Conservation (phyloP, 441 rosid species). For the Breynia disticha region DNA sequence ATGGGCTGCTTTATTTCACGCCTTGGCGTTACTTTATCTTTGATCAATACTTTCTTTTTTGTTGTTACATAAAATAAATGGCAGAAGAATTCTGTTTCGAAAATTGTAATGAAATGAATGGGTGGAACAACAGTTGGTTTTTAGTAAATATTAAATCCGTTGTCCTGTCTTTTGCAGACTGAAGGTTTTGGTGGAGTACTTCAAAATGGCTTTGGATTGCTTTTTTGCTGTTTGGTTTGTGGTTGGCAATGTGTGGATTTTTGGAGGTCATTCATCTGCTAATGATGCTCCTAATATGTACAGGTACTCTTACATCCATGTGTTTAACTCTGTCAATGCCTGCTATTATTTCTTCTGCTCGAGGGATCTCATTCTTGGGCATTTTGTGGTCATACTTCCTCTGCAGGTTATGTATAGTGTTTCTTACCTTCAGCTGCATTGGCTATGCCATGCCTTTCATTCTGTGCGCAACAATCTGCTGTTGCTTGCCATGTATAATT, state of each 20-base stretch:
- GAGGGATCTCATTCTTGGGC: constrained; percentile 3
- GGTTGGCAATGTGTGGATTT: constrained; percentile 97
- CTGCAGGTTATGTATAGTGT: constrained; percentile 90
- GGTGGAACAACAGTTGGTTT: background rate
- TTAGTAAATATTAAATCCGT: background rate
- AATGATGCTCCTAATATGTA: constrained; percentile 89
- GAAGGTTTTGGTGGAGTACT: constrained; percentile 77
- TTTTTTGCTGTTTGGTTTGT: constrained; percentile 99
- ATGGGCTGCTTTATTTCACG: too few species aligned
- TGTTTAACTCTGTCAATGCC: background rate
- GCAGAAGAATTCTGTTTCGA: too few species aligned
- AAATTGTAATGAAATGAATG: background rate
- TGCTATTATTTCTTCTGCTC: constrained; percentile 2
- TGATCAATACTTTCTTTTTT: too few species aligned
- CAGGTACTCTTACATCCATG: constrained; percentile 38
- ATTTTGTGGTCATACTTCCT: constrained; percentile 1
- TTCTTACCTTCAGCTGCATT: constrained; percentile 85
- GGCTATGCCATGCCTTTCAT: constrained; percentile 99
- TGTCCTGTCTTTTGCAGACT: constrained; percentile 32
- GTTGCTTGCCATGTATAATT: constrained; percentile 91
- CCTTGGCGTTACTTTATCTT: too few species aligned
- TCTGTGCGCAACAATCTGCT: constrained; percentile 91
- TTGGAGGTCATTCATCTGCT: constrained; percentile 93
- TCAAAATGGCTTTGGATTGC: constrained; percentile 93
- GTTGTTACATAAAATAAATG: too few species aligned